Conservation (phyloP, 2,329 filamentous ascomycete species). For the Epichloe scottii region DNA sequence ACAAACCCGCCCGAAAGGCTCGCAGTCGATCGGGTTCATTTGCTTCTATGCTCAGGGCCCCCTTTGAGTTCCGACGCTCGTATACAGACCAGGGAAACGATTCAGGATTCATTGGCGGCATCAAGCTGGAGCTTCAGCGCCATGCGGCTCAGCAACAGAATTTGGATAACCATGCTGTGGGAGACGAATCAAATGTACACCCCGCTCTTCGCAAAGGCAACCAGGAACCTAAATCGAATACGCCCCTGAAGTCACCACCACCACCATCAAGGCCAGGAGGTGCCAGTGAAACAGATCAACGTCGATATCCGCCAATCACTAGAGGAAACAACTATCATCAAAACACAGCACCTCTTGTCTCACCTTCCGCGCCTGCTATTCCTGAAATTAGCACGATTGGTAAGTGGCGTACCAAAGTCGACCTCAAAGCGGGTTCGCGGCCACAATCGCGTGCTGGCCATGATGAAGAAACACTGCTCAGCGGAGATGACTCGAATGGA, state of each 20-base stretch:
- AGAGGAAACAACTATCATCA: conserved; percentile 15
- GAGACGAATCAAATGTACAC: conserved; percentile 18
- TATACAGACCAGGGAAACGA: conserved; percentile 20
- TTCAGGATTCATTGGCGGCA: conserved; percentile 27
- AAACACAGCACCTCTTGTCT: conserved; percentile 16
- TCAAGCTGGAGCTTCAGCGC: conserved; percentile 27
- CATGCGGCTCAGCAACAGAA: conserved; percentile 20
- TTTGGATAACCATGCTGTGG: conserved; percentile 14
- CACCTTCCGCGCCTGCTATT: conserved; percentile 15
- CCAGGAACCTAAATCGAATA: conserved; percentile 14
- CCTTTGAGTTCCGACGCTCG: conserved; percentile 22
- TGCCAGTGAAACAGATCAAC: conserved; percentile 14
- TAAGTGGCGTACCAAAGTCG: conserved; percentile 18
- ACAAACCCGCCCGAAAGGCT: conserved; percentile 10
- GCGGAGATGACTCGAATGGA: background rate
- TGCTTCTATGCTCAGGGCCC: conserved; percentile 21
- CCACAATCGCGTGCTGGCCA: background rate
- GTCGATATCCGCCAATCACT: conserved; percentile 26
- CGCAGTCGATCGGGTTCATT: conserved; percentile 25
- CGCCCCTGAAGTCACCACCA: conserved; percentile 15
- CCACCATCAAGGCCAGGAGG: conserved; percentile 4
- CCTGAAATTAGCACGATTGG: conserved; percentile 22
- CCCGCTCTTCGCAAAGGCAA: conserved; percentile 21
- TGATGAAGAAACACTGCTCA: background rate
- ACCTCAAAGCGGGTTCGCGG: conserved; percentile 9